A percentile compares a stretch with the other conserved stretches of the same genome.
Evolutionary conservation across 768 basidiomycete species (phyloP).

Genomic region (Pulveroboletus sp.): DNA sequence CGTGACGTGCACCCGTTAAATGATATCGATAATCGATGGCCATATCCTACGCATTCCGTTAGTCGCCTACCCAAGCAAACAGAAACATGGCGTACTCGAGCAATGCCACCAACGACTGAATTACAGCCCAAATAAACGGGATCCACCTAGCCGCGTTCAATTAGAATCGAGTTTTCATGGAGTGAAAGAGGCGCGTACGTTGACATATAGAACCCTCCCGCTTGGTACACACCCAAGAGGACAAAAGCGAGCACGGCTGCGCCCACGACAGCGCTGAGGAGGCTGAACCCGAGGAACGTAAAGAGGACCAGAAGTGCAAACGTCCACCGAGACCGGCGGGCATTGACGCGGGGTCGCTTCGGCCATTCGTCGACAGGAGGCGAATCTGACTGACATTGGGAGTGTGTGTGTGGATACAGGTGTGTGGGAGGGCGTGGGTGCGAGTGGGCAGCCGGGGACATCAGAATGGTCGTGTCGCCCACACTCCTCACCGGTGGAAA

Average conservation of each 20-base stretch:
- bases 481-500: conserved; percentile 31
- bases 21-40: conserved; percentile 40
- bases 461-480: conserved; percentile 1
- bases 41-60: conserved; percentile 31
- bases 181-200: conserved; percentile 29
- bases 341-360: conserved; percentile 26
- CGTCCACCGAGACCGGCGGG: conserved; percentile 33
- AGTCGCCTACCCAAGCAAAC: background rate
- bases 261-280: conserved; percentile 36
- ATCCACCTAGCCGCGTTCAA: conserved; percentile 28
- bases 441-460: background rate
- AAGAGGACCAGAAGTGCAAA: conserved; percentile 40
- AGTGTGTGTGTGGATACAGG: background rate
- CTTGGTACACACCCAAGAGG: conserved; percentile 36
- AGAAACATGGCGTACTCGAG: conserved; percentile 29
- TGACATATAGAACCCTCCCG: conserved; percentile 37
- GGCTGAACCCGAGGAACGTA: conserved; percentile 30
- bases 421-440: background rate
- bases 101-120: conserved; percentile 38
- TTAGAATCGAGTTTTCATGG: background rate
- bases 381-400: background rate
- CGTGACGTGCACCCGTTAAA: conserved; percentile 17
- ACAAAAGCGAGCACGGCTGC: conserved; percentile 37
- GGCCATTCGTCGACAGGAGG: conserved; percentile 6
- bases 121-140: conserved; percentile 39